These are phyloP conservation scores for Pontederia crassipes DNA, from an alignment of 176 grass and related monocot genomes.

Conservation along the genomic window DNA sequence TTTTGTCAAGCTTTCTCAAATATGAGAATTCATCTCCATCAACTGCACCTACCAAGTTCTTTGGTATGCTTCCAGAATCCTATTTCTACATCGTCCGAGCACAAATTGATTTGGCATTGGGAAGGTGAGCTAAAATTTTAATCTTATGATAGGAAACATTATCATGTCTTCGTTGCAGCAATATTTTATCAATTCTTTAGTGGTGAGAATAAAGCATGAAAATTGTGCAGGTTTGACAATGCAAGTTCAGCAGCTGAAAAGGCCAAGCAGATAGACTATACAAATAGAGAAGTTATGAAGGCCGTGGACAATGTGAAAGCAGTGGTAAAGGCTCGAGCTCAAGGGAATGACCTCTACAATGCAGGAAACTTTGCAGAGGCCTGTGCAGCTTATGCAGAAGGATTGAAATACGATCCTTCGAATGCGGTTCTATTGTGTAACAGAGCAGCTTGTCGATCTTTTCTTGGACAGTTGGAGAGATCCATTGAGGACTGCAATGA, in stretches of 20 bases:
- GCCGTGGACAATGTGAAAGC: slow-evolving; percentile 6
- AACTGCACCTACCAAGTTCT: slow-evolving; percentile 1
- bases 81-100: slow-evolving; percentile 8
- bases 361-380: slow-evolving; percentile 14
- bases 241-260: slow-evolving; percentile 6
- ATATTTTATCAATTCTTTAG: background rate
- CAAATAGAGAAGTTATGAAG: background rate
- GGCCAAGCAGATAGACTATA: slow-evolving; percentile 2
- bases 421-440: slow-evolving; percentile 13
- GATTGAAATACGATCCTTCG: slow-evolving; percentile 10
- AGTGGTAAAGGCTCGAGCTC: slow-evolving; percentile 13
- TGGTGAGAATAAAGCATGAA: background rate
- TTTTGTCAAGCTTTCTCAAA: background rate
- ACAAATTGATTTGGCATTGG: slow-evolving; percentile 13
- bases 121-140: slow-evolving; percentile 5
- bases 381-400: slow-evolving; percentile 18
- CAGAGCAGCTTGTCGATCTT: slow-evolving; percentile 15
- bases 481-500: slow-evolving; percentile 18
- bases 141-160: background rate
- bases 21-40: background rate
- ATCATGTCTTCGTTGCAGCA: background rate
- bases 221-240: slow-evolving; percentile 14
- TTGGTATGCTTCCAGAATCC: slow-evolving; percentile 8
- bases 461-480: slow-evolving; percentile 12
- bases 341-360: slow-evolving; percentile 17